Evolutionary conservation across 1,139 yeast genomes (phyloP), one percentile per base, ranked within the genome.

Genomic region (Yamadazyma dendronema): DNA sequence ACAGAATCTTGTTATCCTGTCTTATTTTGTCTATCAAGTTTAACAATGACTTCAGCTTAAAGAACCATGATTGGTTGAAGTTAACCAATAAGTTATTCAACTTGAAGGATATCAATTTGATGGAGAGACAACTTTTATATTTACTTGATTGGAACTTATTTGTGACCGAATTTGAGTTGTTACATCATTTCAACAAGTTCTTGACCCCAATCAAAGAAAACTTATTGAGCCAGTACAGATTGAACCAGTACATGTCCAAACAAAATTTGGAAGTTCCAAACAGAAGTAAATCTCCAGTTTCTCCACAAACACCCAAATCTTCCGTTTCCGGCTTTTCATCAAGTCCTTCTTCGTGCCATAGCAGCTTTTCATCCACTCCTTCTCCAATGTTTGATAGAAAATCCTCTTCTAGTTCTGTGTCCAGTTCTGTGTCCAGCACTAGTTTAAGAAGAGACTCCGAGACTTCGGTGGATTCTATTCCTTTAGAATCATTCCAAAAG

Each of bases 41-140:
- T 59, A 85, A 81, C 64, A 84, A 84, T 59, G 94, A 84, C 54
- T 78, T 84, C 10, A 79, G 86, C 15, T 89, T 90, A 42, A 79
- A 82, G 53, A 84, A 84, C 60, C 67, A 69, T 48, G 89, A 84
- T 59, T 84, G 94, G 94, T 81, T 87, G 28, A 74, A 72, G 47
- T 81, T 82, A 59, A 81, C 90, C 14, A 89, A 84, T 50, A 88
- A 86, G 2, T 66, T 84, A 31, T 84, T 84, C 60, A 65, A 71
- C 35, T 63, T 72, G 38, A 79, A 79, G 46, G 94, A 84, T 56
- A 79, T 84, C 48, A 84, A 84, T 58, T 66, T 84, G 42, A 84
- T 84, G 89, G 94, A 84, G 61, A 77, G 88, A 58, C 92, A 84
- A 59, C 65, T 84, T 44, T 65, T 83, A 41, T 79, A 72, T 52